A percentile compares a stretch with the other conserved stretches of the same genome.
Conservation (phyloP, 768 basidiomycete genomes). For the Aureoboletus auriporus region DNA sequence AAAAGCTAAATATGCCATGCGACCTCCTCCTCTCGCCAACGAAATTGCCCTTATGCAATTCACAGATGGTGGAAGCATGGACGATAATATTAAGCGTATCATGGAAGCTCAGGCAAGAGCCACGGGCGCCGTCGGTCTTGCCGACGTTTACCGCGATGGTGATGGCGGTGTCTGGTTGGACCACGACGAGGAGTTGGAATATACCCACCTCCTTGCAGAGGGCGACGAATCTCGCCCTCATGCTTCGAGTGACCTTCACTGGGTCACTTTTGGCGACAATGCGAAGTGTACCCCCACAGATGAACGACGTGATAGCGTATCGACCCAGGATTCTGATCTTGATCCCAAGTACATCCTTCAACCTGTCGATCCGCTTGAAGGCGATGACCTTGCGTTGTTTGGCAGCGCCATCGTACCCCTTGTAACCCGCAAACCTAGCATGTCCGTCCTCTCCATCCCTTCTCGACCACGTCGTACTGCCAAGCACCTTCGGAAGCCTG, state of each 20-base stretch:
- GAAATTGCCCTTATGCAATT: conserved; percentile 72
- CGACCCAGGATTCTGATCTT: conserved; percentile 52
- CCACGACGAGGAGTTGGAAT: conserved; percentile 68
- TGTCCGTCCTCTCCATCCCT: conserved; percentile 35
- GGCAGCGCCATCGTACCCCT: conserved; percentile 24
- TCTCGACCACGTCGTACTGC: conserved; percentile 32
- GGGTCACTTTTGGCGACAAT: conserved; percentile 39
- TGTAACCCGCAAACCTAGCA: conserved; percentile 27
- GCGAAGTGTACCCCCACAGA: conserved; percentile 15
- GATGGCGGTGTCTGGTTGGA: conserved; percentile 69
- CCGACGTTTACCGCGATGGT: conserved; percentile 56
- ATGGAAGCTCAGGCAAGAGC: conserved; percentile 55
- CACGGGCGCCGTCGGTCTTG: conserved; percentile 33
- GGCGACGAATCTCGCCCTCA: conserved; percentile 24
- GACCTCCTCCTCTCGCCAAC: conserved; percentile 50
- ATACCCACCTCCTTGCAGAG: conserved; percentile 52
- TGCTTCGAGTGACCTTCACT: conserved; percentile 34
- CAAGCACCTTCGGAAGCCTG: conserved; percentile 36
- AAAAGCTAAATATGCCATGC: conserved; percentile 47
- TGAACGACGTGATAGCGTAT: conserved; percentile 42
- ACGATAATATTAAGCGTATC: conserved; percentile 48
- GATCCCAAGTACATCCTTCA: conserved; percentile 48
- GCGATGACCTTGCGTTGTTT: conserved; percentile 35
- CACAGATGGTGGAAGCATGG: conserved; percentile 56
- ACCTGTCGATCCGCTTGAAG: conserved; percentile 25